Evolutionary conservation across 371 early-diverging fungal species (phyloP).

Genomic region (Lichtheimia corymbifera): DNA sequence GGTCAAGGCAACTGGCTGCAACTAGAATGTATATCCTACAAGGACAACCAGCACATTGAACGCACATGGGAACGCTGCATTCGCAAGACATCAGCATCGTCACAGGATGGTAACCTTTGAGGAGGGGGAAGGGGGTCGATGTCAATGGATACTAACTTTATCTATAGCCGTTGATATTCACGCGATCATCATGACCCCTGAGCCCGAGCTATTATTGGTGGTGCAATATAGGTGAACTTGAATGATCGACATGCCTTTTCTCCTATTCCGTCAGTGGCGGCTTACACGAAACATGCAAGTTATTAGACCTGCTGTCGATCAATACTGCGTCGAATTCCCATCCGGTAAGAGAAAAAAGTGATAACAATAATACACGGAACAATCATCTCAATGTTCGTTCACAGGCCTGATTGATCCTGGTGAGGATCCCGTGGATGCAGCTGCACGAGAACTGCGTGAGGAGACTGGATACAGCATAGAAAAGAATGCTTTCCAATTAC

Average conservation of each 20-base stretch:
- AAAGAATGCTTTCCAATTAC: conserved; percentile 14
- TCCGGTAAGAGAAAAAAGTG: conserved; percentile 42
- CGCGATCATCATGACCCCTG: conserved; percentile 34
- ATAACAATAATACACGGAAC: not conserved
- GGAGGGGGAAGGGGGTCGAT: not conserved
- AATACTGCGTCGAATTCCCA: conserved; percentile 63
- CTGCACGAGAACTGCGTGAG: conserved; percentile 60
- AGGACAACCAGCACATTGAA: conserved; percentile 25
- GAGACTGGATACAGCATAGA: conserved; percentile 57
- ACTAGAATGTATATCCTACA: conserved; percentile 43
- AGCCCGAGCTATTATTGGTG: conserved; percentile 53
- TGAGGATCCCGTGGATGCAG: conserved; percentile 48
- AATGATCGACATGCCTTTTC: not conserved
- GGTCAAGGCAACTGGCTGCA: conserved; percentile 52
- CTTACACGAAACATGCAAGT: not conserved
- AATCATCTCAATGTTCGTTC: not conserved
- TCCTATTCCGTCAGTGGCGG: not conserved
- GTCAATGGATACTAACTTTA: not conserved
- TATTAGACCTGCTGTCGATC: conserved; percentile 54
- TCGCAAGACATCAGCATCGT: conserved; percentile 11
- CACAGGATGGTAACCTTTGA: conserved; percentile 23
- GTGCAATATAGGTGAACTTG: conserved; percentile 53
- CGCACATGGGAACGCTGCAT: conserved; percentile 51
- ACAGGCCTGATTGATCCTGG: conserved; percentile 54
- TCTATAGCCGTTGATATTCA: conserved; percentile 54